Conservation (phyloP, 2,329 filamentous ascomycete species). For the Sphaerulina populicola region DNA sequence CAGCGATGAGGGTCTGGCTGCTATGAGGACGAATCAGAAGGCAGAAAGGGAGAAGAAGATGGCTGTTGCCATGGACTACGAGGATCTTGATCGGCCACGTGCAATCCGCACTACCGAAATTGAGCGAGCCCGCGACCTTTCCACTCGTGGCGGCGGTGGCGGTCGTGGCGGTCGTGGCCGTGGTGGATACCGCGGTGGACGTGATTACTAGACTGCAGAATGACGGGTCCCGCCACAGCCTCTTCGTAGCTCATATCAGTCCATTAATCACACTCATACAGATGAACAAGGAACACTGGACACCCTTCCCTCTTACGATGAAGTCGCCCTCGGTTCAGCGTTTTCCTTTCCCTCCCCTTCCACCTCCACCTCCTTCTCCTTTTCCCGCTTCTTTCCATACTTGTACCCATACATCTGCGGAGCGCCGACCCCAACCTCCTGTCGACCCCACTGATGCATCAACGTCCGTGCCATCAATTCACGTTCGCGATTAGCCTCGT, state of each 20-base stretch:
- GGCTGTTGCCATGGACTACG: conserved; percentile 19
- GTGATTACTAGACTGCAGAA: conserved; percentile 34
- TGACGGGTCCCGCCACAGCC: too few relatives aligned
- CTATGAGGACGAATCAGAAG: conserved; percentile 18
- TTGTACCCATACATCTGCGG: conserved; percentile 32
- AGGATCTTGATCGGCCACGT: conserved; percentile 8
- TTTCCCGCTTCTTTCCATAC: conserved; percentile 15
- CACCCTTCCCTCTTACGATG: too few relatives aligned
- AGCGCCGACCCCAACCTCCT: conserved; percentile 30
- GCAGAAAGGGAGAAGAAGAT: conserved; percentile 1
- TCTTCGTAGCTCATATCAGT: too few relatives aligned
- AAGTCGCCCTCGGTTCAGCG: conserved; percentile 4
- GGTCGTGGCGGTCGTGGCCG: not conserved
- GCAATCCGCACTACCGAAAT: not conserved
- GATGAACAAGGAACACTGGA: too few relatives aligned
- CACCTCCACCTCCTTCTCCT: not conserved
- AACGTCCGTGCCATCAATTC: conserved; percentile 44
- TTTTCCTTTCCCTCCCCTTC: conserved; percentile 12
- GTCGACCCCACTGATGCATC: conserved; percentile 73
- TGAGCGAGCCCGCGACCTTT: not conserved
- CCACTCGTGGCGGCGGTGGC: not conserved
- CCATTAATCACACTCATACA: too few relatives aligned
- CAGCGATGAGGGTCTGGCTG: conserved; percentile 21
- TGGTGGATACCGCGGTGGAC: conserved; percentile 1
- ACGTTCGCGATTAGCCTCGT: conserved; percentile 27